Percentiles rank a stretch among this genome's conserved stretches.
phyloP scores from a whole-genome alignment of 1,284 basidiomycete species.

The Trametes polyzona region DNA sequence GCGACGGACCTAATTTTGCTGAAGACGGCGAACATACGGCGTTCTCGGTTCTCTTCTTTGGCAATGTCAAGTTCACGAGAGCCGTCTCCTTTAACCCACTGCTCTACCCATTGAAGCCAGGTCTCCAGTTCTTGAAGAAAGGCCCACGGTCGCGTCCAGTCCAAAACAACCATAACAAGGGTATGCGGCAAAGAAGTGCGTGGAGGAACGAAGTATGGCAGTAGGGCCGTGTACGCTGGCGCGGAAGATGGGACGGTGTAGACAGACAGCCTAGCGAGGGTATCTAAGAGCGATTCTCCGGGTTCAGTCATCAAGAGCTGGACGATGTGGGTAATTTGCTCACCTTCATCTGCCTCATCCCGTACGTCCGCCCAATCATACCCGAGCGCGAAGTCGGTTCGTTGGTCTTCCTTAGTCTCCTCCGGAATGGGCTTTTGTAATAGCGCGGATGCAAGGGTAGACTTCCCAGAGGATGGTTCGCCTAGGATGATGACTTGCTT shows the following conservation, averaged over 20 bases:
- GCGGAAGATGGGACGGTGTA: slow-evolving; percentile 88
- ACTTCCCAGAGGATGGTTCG: slow-evolving; percentile 78
- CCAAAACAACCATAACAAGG: slow-evolving; percentile 86
- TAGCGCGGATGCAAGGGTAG: slow-evolving; percentile 68
- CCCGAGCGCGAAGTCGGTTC: slow-evolving; percentile 78
- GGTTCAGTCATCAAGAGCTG: not conserved
- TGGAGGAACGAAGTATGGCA: slow-evolving; percentile 85
- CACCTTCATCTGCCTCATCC: slow-evolving; percentile 90
- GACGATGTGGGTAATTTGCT: slow-evolving; percentile 30
- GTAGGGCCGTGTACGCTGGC: slow-evolving; percentile 71
- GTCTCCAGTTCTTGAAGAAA: slow-evolving; percentile 87
- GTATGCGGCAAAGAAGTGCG: slow-evolving; percentile 74
- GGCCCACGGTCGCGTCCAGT: slow-evolving; percentile 94
- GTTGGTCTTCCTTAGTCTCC: slow-evolving; percentile 57
- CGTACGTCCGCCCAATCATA: slow-evolving; percentile 87
- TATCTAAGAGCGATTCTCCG: slow-evolving; percentile 55
- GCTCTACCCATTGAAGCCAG: slow-evolving; percentile 87
- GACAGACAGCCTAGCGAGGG: slow-evolving; percentile 83
- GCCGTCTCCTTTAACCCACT: slow-evolving; percentile 74
- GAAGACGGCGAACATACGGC: slow-evolving; percentile 58
- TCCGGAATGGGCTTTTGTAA: slow-evolving; percentile 65
- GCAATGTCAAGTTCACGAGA: slow-evolving; percentile 70
- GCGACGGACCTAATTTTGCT: slow-evolving; percentile 1
- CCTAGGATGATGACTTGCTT: slow-evolving; percentile 87
- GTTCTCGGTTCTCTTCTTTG: slow-evolving; percentile 81